phyloP scores from a whole-genome alignment of 495 filamentous ascomycete genomes.

The Talaromyces liani region DNA sequence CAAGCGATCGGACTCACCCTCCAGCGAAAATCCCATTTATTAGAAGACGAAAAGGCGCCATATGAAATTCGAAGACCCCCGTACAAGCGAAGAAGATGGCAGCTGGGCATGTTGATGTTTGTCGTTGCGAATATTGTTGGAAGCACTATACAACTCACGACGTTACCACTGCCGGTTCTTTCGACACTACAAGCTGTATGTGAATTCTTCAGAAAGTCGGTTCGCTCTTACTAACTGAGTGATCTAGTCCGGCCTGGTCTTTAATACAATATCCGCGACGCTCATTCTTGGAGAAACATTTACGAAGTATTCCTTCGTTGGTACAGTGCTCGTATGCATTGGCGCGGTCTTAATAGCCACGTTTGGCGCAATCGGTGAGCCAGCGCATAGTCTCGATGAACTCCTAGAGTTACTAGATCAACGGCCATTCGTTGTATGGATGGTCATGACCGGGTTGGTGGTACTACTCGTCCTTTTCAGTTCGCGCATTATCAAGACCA shows the following conservation, averaged over 20 bases:
- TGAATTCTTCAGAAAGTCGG: constrained; percentile 24
- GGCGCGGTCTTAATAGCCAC: constrained; percentile 86
- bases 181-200: constrained; percentile 85
- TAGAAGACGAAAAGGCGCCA: constrained; percentile 88
- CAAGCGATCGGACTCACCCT: constrained; percentile 96
- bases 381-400: constrained; percentile 80
- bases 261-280: constrained; percentile 96
- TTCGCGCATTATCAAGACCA: constrained; percentile 49
- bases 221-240: constrained; percentile 10
- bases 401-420: constrained; percentile 69
- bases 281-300: constrained; percentile 91
- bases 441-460: constrained; percentile 66
- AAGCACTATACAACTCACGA: constrained; percentile 96
- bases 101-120: constrained; percentile 97
- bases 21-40: constrained; percentile 95
- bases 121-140: constrained; percentile 88
- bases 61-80: constrained; percentile 76
- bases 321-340: constrained; percentile 77
- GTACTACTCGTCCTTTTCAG: constrained; percentile 59
- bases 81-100: constrained; percentile 88
- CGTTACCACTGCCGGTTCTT: constrained; percentile 86
- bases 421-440: constrained; percentile 82
- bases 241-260: constrained; percentile 74
- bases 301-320: constrained; percentile 81
- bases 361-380: constrained; percentile 93